Evolutionary conservation across 768 basidiomycete species (phyloP), one percentile per base, ranked within the genome.

Genomic region (Agrocybe chaxingu): DNA sequence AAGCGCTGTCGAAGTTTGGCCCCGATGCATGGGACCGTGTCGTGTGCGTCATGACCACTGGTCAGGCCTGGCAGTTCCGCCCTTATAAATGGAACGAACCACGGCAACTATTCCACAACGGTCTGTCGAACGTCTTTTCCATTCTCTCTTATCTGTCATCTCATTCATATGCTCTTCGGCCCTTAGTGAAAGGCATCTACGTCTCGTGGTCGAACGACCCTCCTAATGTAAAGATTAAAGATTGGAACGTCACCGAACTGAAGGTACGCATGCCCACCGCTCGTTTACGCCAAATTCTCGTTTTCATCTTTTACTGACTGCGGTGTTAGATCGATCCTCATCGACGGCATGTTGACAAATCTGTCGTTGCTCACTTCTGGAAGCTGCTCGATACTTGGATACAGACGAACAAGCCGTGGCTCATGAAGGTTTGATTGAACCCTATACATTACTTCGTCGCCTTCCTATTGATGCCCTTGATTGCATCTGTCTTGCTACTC

Each of bases 1-100:
- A 99, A 59, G 93, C 96, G 1, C 72, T 99, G 18, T 79, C 82
- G 32, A 98, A 98, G 69, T 94, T 99, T 56, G 89, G 89, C 4
- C 76, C 87, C 3, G 95, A 97, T 53, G 89, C 92, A 2, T 98
- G 96, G 95, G 94, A 98, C 49, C 81, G 96, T 34, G 97, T 99
- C 4, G 87, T 97, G 3, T 97, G 95, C 57, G 96, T 99, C 11
- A 87, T 97, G 84, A 98, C 97, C 7, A 99, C 97, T 0, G 97
- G 97, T 1, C 96, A 98, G 59, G 87, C 89, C 31, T 98, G 97
- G 97, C 97, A 99, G 65, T 99, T 99, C 70, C 77, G 86, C 50
- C 88, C 91, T 12, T 98, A 98, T 72, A 95, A 96, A 65, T 99
- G 96, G 96, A 85, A 79, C 44, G 94, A 98, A 61, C 97, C 97